Evolutionary conservation across 495 filamentous ascomycete genomes (phyloP).

Genomic region (Aspergillus egyptiacus): DNA sequence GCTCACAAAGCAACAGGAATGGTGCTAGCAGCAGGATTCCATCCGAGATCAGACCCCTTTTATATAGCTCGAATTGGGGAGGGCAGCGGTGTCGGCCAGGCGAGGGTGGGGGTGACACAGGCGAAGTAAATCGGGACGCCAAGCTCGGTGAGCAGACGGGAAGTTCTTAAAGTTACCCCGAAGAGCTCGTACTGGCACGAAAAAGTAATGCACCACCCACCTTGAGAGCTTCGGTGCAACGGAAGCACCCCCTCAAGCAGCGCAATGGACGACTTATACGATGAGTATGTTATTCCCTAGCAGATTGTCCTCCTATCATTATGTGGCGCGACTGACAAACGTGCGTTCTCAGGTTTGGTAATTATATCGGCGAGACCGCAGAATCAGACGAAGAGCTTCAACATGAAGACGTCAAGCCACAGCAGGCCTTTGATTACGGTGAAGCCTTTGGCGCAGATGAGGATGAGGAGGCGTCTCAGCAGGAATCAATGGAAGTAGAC

Average conservation of each 20-base stretch:
- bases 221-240: constrained; percentile 11
- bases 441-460: constrained; percentile 63
- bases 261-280: constrained; percentile 77
- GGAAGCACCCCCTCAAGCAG: constrained; percentile 6
- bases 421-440: constrained; percentile 76
- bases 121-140: constrained; percentile 17
- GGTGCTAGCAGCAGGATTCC: background rate
- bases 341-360: constrained; percentile 76
- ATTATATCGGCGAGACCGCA: constrained; percentile 88
- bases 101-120: constrained; percentile 5
- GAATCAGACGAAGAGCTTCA: constrained; percentile 84
- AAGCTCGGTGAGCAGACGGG: constrained; percentile 19
- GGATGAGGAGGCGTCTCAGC: constrained; percentile 53
- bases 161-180: constrained; percentile 14
- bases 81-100: constrained; percentile 9
- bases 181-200: constrained; percentile 11
- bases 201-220: constrained; percentile 17
- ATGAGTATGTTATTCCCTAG: constrained; percentile 53
- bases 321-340: constrained; percentile 18
- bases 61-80: constrained; percentile 4
- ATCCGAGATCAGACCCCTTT: background rate
- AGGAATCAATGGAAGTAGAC: constrained; percentile 93
- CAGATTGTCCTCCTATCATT: background rate
- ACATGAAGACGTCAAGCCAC: constrained; percentile 59
- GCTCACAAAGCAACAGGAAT: background rate